A percentile compares a stretch with the other conserved stretches of the same genome.
Evolutionary conservation across 1,284 basidiomycete species (phyloP).

Genomic region (Leccinum solheimii): DNA sequence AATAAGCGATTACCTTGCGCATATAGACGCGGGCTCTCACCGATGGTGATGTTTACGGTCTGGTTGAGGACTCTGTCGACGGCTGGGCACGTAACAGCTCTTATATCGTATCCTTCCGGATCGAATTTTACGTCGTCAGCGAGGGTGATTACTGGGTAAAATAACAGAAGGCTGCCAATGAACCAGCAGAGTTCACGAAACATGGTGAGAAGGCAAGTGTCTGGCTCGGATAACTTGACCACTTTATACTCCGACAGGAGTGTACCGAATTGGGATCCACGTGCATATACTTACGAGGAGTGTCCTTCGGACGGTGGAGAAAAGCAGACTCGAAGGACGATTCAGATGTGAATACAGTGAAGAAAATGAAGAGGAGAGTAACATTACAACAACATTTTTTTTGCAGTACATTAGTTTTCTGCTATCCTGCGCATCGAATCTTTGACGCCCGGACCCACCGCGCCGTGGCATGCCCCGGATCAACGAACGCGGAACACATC

Average conservation of each 20-base stretch:
- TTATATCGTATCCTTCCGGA: constrained; percentile 39
- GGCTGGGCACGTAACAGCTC: constrained; percentile 40
- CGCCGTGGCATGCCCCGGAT: too few relatives aligned
- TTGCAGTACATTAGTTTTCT: too few relatives aligned
- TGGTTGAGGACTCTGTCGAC: constrained; percentile 36
- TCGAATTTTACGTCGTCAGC: constrained; percentile 34
- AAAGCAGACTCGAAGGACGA: too few relatives aligned
- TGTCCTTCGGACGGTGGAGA: too few relatives aligned
- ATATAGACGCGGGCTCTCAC: constrained; percentile 28
- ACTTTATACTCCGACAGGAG: constrained; percentile 4
- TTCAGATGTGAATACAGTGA: too few relatives aligned
- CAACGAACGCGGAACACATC: too few relatives aligned
- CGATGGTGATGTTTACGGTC: constrained; percentile 39
- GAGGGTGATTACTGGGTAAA: neutral
- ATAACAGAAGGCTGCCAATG: constrained; percentile 8
- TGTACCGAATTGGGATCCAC: neutral
- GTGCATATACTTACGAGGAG: neutral
- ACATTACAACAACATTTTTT: too few relatives aligned
- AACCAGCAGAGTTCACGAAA: constrained; percentile 5
- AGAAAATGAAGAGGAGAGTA: too few relatives aligned
- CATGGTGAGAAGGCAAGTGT: constrained; percentile 6
- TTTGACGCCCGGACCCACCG: too few relatives aligned
- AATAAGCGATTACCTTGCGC: neutral
- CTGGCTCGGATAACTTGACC: neutral
- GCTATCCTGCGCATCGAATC: too few relatives aligned